Evolutionary conservation across 352 stramenopile species (phyloP), one percentile per base, ranked within the genome.

Genomic region (Phytophthora capsici): DNA sequence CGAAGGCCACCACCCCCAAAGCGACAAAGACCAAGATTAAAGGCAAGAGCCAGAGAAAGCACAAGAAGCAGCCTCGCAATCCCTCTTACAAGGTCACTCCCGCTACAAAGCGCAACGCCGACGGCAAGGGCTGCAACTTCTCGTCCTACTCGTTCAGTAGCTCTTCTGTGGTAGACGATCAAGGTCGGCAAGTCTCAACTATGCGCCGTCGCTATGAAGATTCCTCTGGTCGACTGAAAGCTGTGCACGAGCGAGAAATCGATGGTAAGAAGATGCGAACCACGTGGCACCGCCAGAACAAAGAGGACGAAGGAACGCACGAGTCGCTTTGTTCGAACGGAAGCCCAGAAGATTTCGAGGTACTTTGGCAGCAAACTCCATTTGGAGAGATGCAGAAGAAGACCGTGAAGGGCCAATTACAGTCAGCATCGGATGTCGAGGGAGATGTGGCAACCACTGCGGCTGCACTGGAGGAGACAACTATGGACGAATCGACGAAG

Each of bases 211-310:
- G 67, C 54, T 60, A 70, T 19, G 54, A 70, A 52, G 81, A 90
- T 59, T 88, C 81, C 57, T 78, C 47, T 1, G 81, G 84, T 9
- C 77, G 75, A 19, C 44, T 89, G 40, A 89, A 89, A 74, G 77
- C 79, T 10, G 57, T 88, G 20, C 81, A 90, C 50, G 77, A 90
- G 52, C 79, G 84, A 16, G 52, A 85, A 28, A 57, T 90, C 2
- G 73, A 75, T n/a, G 73, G 61, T 13, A 80, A 76, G 51, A 69
- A 59, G 14, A 14, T 91, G 37, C 71, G 80, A 46, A 79, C 67
- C 30, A 72, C 77, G 20, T 92, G 84, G 84, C 79, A 61, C 44
- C 75, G 78, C 36, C 40, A 75, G 56, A 54, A 19, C 66, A 76
- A 75, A 46, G 56, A 83, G 17, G 82, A 88, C 53, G 28, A 79